These are phyloP conservation scores for Suillus decipiens DNA, from an alignment of 768 basidiomycete genomes.

Conservation along the genomic window DNA sequence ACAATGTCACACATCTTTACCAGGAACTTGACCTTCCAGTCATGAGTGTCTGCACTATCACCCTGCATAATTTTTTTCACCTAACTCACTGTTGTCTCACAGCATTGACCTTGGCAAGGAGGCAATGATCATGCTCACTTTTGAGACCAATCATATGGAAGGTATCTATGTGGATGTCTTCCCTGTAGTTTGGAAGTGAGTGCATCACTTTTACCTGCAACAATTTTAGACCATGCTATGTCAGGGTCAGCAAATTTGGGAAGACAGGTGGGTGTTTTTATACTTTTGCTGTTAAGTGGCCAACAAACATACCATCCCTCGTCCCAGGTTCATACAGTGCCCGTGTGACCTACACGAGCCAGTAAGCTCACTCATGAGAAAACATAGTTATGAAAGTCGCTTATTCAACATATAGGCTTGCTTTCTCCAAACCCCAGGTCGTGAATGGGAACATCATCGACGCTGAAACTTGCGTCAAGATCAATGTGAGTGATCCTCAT, in stretches of 20 bases:
- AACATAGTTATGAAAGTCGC: background rate
- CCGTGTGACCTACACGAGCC: background rate
- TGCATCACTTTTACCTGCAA: background rate
- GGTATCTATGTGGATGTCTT: background rate
- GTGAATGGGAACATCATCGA: background rate
- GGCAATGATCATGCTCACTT: background rate
- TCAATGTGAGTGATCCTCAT: background rate
- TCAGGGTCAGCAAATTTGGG: constrained; percentile 1
- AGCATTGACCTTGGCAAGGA: constrained; percentile 4
- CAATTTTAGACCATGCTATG: background rate
- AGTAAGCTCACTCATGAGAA: background rate
- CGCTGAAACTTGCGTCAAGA: background rate
- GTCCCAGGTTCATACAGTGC: background rate
- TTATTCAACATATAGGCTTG: background rate
- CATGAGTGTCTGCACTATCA: too few species aligned
- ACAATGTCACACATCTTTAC: too few species aligned
- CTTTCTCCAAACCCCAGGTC: background rate
- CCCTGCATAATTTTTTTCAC: too few species aligned
- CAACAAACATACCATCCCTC: background rate
- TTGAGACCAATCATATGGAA: background rate
- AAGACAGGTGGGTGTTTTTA: background rate
- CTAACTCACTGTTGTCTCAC: too few species aligned
- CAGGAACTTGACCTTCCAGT: too few species aligned
- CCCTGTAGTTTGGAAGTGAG: constrained; percentile 1
- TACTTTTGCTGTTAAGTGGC: background rate